These are phyloP conservation scores for Entoloma clypeatum DNA, from an alignment of 1,284 basidiomycete species.

Conservation along the genomic window DNA sequence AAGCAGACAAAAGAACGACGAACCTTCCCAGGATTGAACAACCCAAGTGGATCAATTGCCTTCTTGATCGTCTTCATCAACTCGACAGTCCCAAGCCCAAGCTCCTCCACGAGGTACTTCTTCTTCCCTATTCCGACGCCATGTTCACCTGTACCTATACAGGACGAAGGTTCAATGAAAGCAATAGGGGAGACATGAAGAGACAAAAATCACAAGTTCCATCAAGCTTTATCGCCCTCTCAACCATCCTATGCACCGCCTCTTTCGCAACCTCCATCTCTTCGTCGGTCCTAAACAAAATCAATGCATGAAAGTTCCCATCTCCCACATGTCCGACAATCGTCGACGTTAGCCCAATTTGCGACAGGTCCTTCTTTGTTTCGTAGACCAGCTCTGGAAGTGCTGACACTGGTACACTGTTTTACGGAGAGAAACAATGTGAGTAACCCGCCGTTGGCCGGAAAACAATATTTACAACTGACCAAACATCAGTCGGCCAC, in stretches of 20 bases:
- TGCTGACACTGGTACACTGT: slow-evolving; percentile 76
- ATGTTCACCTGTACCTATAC: slow-evolving; percentile 75
- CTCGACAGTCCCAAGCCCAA: slow-evolving; percentile 78
- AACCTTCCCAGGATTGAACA: slow-evolving; percentile 88
- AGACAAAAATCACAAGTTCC: slow-evolving; percentile 58
- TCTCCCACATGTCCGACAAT: slow-evolving; percentile 86
- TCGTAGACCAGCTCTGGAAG: slow-evolving; percentile 74
- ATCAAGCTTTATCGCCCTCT: slow-evolving; percentile 69
- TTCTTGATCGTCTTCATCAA: slow-evolving; percentile 84
- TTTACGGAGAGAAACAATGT: slow-evolving; percentile 7
- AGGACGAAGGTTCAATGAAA: neutral
- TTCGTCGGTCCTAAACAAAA: slow-evolving; percentile 61
- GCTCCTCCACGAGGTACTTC: slow-evolving; percentile 69
- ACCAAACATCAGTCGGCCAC: slow-evolving; percentile 89
- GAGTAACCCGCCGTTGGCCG: neutral
- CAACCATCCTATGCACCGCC: slow-evolving; percentile 65
- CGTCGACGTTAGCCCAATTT: slow-evolving; percentile 56
- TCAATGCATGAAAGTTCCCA: slow-evolving; percentile 57
- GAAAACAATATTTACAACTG: slow-evolving; percentile 25
- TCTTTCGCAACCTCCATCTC: slow-evolving; percentile 50
- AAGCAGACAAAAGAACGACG: too few relatives aligned
- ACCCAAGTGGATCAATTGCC: slow-evolving; percentile 68
- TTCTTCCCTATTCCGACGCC: slow-evolving; percentile 87
- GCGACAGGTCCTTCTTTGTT: slow-evolving; percentile 69
- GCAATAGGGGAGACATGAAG: neutral